Evolutionary conservation across 2,329 filamentous ascomycete species (phyloP), one percentile per base, ranked within the genome.

Genomic region (Fusarium compactum): DNA sequence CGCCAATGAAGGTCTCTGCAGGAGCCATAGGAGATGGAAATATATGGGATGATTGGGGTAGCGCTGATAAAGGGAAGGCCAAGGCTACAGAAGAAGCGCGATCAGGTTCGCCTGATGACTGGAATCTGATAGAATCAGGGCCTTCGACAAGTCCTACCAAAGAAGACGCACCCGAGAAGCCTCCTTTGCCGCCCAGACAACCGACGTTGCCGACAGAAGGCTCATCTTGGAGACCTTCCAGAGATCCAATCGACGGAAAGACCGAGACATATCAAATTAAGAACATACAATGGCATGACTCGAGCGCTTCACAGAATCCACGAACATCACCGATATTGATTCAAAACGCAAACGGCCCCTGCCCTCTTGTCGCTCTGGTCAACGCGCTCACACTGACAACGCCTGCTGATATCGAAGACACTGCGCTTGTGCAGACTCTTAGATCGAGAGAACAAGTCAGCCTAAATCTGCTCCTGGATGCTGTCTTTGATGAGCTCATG

Each of bases 291-390:
- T 98, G 95, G 95, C 85, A 90, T 64, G 93, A 98, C 78, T 80
- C 84, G 4, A 86, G 78, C 14, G 84, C 86, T 0, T 78, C 84
- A 2, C 85, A 87, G n/a, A 89, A 89, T 56, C 85, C 93, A 40
- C 87, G 93, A 45, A 86, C 87, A n/a, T 95, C 94, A 1, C 95
- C 96, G 0, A 94, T 98, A 59, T 83, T 98, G 43, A 90, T 97
- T 6, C 95, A 99, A 77, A 98, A 98, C 73, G 89, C 91, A 60
- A 99, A 99, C 75, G 96, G 96, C 0, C 96, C 96, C 2, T 99
- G 96, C 79, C 96, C 96, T 2, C 82, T 99, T 16, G 89, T 99
- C 27, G 96, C 96, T 4, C 85, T 99, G 8, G 95, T 98, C 62
- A 99, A 99, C 78, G 95, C 95, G 2, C 85, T 99, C 18, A 92